phyloP scores from a whole-genome alignment of 2,329 filamentous ascomycete species.

The Eutypa lata region DNA sequence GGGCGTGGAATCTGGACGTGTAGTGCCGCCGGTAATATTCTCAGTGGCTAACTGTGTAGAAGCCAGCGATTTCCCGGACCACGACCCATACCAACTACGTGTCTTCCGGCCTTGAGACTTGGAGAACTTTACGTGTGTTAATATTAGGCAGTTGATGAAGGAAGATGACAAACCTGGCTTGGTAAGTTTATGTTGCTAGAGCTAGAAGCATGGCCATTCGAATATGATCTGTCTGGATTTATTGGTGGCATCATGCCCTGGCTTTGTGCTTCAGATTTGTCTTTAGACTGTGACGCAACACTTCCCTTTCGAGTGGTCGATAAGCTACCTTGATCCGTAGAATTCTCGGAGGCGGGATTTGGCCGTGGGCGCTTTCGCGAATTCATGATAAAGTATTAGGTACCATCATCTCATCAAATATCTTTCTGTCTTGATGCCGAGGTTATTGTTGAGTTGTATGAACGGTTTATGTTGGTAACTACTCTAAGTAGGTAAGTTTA shows the following conservation, averaged over 20 bases:
- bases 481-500: not conserved
- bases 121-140: slow-evolving; percentile 1
- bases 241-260: slow-evolving; percentile 17
- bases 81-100: slow-evolving; percentile 62
- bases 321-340: slow-evolving; percentile 15
- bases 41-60: slow-evolving; percentile 61
- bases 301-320: slow-evolving; percentile 12
- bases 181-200: slow-evolving; percentile 9
- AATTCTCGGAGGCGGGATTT: slow-evolving; percentile 27
- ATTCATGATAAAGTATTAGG: slow-evolving; percentile 32
- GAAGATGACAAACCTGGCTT: slow-evolving; percentile 16
- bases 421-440: not conserved
- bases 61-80: slow-evolving; percentile 57
- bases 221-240: slow-evolving; percentile 13
- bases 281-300: slow-evolving; percentile 21
- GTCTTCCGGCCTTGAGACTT: slow-evolving; percentile 45
- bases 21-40: slow-evolving; percentile 56
- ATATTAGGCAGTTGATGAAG: not conserved
- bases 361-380: slow-evolving; percentile 39
- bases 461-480: not conserved
- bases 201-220: slow-evolving; percentile 4
- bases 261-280: slow-evolving; percentile 5
- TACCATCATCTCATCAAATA: slow-evolving; percentile 2
- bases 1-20: slow-evolving; percentile 41
- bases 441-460: not conserved